Percentiles rank a stretch among this genome's conserved stretches.
Conservation (phyloP, 441 rosid genomes). For the Sinapis alba region DNA sequence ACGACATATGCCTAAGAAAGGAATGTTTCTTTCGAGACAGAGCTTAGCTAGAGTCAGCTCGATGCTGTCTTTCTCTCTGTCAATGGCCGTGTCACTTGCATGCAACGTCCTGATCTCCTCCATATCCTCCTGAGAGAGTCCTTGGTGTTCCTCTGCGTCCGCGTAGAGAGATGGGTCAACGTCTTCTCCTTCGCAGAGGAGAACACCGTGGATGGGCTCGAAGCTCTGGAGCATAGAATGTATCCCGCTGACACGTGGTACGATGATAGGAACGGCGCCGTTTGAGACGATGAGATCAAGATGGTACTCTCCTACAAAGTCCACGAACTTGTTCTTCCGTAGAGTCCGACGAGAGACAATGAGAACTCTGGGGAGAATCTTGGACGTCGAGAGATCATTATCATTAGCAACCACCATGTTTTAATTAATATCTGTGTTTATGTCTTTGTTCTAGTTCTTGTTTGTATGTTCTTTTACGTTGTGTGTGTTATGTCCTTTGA, state of each 20-base stretch:
- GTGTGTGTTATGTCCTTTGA: not conserved
- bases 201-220: constrained; percentile 86
- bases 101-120: constrained; percentile 61
- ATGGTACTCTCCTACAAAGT: constrained; percentile 92
- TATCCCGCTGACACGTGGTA: constrained; percentile 80
- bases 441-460: not conserved
- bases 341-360: constrained; percentile 77
- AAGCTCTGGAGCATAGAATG: constrained; percentile 75
- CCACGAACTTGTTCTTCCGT: constrained; percentile 86
- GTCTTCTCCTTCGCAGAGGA: constrained; percentile 90
- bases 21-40: constrained; percentile 80
- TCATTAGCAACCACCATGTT: constrained; percentile 39
- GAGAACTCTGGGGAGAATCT: constrained; percentile 70
- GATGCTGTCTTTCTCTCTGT: constrained; percentile 72
- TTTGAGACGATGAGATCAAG: constrained; percentile 71
- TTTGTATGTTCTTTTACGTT: not conserved
- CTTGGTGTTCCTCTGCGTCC: constrained; percentile 45
- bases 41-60: constrained; percentile 70
- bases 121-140: constrained; percentile 58
- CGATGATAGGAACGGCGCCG: constrained; percentile 86
- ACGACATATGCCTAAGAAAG: constrained; percentile 79
- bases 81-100: constrained; percentile 65
- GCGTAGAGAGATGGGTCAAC: constrained; percentile 73
- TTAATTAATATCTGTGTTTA: not conserved
- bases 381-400: constrained; percentile 40